These are phyloP conservation scores for Syzygium jambos DNA, from an alignment of 345 rosid genomes.

Conservation along the genomic window DNA sequence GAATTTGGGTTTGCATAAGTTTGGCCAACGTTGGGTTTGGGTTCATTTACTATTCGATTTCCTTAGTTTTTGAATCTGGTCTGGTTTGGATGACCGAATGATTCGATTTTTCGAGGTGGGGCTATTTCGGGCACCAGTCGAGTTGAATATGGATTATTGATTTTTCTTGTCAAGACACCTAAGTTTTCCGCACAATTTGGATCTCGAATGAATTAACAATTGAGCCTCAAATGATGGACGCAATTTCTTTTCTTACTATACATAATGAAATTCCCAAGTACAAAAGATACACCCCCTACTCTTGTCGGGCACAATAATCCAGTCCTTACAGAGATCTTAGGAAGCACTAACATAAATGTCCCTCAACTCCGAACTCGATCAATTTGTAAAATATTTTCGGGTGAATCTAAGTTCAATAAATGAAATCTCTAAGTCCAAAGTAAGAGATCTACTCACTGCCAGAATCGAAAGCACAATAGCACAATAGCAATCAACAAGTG, in stretches of 20 bases:
- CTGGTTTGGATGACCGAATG: not conserved
- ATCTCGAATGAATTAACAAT: not conserved
- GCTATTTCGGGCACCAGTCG: not conserved
- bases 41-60: not conserved
- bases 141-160: not conserved
- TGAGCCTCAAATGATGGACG: not conserved
- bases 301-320: not conserved
- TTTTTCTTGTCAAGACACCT: not conserved
- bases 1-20: not conserved
- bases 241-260: not conserved
- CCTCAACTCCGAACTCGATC: not conserved
- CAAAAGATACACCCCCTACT: rapidly evolving
- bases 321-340: not conserved
- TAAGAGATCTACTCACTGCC: not conserved
- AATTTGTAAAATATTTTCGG: not conserved
- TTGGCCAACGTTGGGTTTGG: not conserved
- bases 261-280: not conserved
- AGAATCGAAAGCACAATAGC: not conserved
- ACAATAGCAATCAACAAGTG: not conserved
- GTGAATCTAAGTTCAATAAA: not conserved
- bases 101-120: not conserved
- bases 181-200: not conserved
- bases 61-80: not conserved
- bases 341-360: not conserved
- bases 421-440: not conserved